Conservation (phyloP, 2,329 filamentous ascomycete genomes). For the Neophaeococcomyces aloes region DNA sequence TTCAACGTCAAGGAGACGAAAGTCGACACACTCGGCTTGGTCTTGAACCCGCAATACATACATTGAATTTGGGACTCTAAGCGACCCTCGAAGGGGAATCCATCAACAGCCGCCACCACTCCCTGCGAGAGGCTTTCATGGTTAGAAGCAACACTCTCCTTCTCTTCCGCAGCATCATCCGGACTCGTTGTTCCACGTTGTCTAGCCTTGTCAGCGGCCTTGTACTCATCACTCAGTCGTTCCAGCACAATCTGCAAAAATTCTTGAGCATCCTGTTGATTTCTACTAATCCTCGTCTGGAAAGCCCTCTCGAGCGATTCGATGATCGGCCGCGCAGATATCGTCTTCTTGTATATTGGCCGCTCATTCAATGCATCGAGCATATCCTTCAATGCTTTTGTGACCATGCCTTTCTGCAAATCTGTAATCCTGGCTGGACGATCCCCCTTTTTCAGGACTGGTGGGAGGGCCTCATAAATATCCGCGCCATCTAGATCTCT, state of each 20-base stretch:
- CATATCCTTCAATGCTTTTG: slow-evolving; percentile 80
- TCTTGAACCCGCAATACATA: slow-evolving; percentile 77
- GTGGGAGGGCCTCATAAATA: slow-evolving; percentile 55
- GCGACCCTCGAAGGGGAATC: slow-evolving; percentile 84
- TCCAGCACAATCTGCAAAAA: slow-evolving; percentile 92
- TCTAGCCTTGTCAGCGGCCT: slow-evolving; percentile 68
- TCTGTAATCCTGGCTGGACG: slow-evolving; percentile 42
- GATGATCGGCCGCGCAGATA: slow-evolving; percentile 78
- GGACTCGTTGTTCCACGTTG: slow-evolving; percentile 25
- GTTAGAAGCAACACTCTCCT: slow-evolving; percentile 27
- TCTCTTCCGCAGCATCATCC: slow-evolving; percentile 28
- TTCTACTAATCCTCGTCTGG: slow-evolving; percentile 77
- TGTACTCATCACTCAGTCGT: slow-evolving; percentile 84
- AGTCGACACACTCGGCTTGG: slow-evolving; percentile 67
- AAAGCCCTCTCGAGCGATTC: slow-evolving; percentile 75
- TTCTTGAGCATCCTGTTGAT: slow-evolving; percentile 96
- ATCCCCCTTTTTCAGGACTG: slow-evolving; percentile 29
- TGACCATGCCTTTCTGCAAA: slow-evolving; percentile 72
- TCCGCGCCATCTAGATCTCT: slow-evolving; percentile 66
- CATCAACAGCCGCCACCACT: slow-evolving; percentile 40
- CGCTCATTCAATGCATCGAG: slow-evolving; percentile 86
- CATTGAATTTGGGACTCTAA: slow-evolving; percentile 95
- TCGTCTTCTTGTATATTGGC: slow-evolving; percentile 86
- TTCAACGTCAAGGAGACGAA: slow-evolving; percentile 90
- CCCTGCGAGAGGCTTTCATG: slow-evolving; percentile 29